phyloP scores from a whole-genome alignment of 148 eudicot genomes.

The Silene latifolia region DNA sequence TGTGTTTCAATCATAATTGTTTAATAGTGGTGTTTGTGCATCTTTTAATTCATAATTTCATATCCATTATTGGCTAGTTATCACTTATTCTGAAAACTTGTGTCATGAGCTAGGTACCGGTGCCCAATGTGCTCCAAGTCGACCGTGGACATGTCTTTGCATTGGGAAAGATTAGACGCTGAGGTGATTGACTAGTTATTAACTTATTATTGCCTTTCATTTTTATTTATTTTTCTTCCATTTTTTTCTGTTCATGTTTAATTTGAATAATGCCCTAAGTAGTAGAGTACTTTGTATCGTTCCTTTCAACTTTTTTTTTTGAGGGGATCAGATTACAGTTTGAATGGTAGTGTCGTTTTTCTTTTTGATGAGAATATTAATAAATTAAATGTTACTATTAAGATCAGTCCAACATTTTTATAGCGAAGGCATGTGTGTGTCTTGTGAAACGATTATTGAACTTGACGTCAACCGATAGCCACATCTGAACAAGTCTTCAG shows the following conservation, averaged over 20 bases:
- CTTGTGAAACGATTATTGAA: neutral
- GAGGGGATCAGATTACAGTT: neutral
- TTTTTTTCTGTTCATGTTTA: neutral
- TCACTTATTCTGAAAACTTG: conserved; percentile 3
- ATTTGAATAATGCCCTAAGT: neutral
- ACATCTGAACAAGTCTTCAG: neutral
- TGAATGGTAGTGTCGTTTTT: neutral
- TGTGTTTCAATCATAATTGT: neutral
- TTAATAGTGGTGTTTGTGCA: neutral
- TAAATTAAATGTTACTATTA: neutral
- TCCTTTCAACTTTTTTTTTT: neutral
- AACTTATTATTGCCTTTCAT: neutral
- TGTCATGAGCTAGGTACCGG: conserved; percentile 53
- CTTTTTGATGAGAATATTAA: neutral
- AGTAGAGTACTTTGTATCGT: neutral
- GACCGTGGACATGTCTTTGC: conserved; percentile 43
- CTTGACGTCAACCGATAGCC: neutral
- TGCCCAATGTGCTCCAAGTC: conserved; percentile 91
- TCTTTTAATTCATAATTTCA: neutral
- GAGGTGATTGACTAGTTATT: conserved; percentile 47
- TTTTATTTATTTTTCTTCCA: neutral
- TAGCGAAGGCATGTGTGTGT: no score
- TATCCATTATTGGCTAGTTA: neutral
- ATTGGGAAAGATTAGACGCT: conserved; percentile 62
- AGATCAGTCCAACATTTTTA: neutral